Conservation (phyloP, 768 basidiomycete species). For the Boletus rubroflammeus region DNA sequence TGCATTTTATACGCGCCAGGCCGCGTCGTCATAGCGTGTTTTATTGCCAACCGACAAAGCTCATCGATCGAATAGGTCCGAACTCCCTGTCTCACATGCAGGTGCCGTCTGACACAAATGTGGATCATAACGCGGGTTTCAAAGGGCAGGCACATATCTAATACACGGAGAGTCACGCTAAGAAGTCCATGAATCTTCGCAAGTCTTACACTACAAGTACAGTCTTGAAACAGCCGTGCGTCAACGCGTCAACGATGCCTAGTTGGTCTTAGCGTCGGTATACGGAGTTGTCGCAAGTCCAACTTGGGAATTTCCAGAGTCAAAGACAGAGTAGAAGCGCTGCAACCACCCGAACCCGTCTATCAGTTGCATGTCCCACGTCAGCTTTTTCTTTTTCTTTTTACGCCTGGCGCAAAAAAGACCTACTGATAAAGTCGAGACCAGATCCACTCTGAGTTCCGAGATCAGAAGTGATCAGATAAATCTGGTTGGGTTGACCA, state of each 20-base stretch:
- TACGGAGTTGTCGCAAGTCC: constrained; percentile 32
- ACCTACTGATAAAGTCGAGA: constrained; percentile 62
- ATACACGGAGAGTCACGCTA: neutral
- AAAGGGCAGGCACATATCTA: neutral
- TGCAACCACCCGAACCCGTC: constrained; percentile 59
- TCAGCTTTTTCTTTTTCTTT: neutral
- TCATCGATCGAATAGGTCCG: too few relatives aligned
- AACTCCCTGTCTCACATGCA: too few relatives aligned
- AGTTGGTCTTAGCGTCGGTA: constrained; percentile 45
- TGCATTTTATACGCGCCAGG: neutral
- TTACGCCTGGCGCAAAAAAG: neutral
- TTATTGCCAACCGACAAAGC: neutral
- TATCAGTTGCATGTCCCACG: constrained; percentile 13
- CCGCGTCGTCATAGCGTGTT: neutral
- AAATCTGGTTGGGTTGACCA: constrained; percentile 48
- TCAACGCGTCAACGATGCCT: neutral
- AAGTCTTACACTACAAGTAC: neutral
- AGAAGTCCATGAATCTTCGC: neutral
- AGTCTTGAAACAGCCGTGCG: neutral
- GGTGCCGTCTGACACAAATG: too few relatives aligned
- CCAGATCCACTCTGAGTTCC: constrained; percentile 50
- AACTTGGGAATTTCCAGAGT: constrained; percentile 31
- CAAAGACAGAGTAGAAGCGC: constrained; percentile 56
- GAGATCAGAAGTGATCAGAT: constrained; percentile 54
- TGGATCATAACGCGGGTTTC: neutral